phyloP scores from a whole-genome alignment of 306 rosid genomes.

The Coriaria nepalensis region DNA sequence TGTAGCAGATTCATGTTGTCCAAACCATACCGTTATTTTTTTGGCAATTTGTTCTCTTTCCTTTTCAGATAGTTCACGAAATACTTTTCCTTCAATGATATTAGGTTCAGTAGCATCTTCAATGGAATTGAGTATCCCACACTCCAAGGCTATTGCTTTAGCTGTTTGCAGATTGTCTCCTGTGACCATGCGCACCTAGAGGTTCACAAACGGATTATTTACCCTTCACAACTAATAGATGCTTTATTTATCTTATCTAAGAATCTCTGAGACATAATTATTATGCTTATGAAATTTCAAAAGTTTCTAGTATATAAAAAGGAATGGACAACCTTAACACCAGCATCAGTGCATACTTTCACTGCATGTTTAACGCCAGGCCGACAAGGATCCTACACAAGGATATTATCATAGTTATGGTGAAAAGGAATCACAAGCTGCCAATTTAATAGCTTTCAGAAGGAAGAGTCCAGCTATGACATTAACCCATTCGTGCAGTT shows the following conservation, averaged over 20 bases:
- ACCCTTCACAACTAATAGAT: too few species aligned
- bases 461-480: not conserved
- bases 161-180: constrained; percentile 96
- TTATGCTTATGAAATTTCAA: too few species aligned
- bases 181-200: constrained; percentile 93
- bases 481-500: too few species aligned
- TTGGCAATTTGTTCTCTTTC: constrained; percentile 68
- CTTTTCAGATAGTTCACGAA: constrained; percentile 59
- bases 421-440: too few species aligned
- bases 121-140: constrained; percentile 66
- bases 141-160: constrained; percentile 89
- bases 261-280: too few species aligned
- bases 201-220: constrained; percentile 13
- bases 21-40: constrained; percentile 43
- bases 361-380: constrained; percentile 73
- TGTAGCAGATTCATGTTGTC: constrained; percentile 6
- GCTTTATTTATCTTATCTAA: too few species aligned
- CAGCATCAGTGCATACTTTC: constrained; percentile 55
- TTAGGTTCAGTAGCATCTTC: constrained; percentile 67
- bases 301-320: constrained; percentile 3
- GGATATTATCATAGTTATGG: too few species aligned
- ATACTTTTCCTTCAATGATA: constrained; percentile 76
- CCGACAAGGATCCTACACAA: constrained; percentile 85
- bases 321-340: constrained; percentile 68
- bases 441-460: too few species aligned